Base-by-base conservation (phyloP, 352 stramenopile species). In the Thraustochytrium striatum region DNA sequence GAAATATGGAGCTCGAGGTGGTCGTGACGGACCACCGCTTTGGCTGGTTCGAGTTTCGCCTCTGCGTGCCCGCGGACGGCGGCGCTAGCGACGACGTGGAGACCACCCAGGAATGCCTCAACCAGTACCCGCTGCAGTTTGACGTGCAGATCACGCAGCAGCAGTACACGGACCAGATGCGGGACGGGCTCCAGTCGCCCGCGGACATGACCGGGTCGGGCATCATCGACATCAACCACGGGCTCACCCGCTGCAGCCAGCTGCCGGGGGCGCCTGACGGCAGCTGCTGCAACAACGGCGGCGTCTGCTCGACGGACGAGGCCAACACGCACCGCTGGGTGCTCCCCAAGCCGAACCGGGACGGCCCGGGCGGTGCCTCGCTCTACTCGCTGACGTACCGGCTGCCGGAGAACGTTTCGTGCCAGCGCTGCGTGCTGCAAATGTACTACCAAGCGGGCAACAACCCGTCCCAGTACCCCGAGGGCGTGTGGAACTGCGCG, bases 81-180 rank as follows among this genome's bases (percentile, higher is more conserved):
- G 44, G 39, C 65, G 44, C 13, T 9, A 16, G 8, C 1, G 25
- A 7, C 7, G 8, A 13, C 35, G 52, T n/a, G 16, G 41, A 61
- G 21, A 75, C 65, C 5, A 75, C 65, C 5, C 65, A 75, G 50
- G 43, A 72, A 9, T 75, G 65, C 50, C 36, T 75, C 7, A 75
- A 75, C 41, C 11, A 32, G 65, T 38, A 75, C 50, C 41, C 68
- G 25, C 65, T 75, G 1, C 41, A 75, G 36, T 75, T 68, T 44
- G 61, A 70, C 25, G 21, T 44, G 19, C 21, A 8, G 0, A 21
- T 50, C 65, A 30, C 39, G 11, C 0, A 11, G 1, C 19, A 16
- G 5, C 19, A 30, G 32, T 75, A 75, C 50, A 32, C 21, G n/a
- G 39, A 9, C 25, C 30, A 75, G 5, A 75, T 75, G 65, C 65